Evolutionary conservation across 1,284 basidiomycete species (phyloP).

Genomic region (Volvariella volvacea): DNA sequence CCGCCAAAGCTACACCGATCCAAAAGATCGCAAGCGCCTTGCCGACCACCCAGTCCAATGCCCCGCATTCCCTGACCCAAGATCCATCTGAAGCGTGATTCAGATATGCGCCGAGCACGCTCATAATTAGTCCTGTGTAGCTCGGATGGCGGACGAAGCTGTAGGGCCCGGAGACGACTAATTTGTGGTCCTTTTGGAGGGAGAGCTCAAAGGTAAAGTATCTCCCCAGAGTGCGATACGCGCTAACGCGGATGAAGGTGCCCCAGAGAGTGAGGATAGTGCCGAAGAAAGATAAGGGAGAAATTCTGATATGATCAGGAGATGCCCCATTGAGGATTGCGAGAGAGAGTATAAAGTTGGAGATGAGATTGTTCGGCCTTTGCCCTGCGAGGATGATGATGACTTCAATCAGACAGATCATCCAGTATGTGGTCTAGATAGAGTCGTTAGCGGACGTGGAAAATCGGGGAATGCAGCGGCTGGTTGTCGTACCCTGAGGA

Average conservation of each 20-base stretch:
- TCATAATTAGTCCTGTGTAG: conserved; percentile 26
- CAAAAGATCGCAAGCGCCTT: conserved; percentile 17
- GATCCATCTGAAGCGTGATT: conserved; percentile 20
- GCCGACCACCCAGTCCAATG: conserved; percentile 17
- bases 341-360: conserved; percentile 11
- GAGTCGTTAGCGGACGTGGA: neutral
- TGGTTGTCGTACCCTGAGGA: conserved; percentile 17
- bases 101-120: conserved; percentile 19
- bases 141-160: conserved; percentile 30
- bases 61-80: conserved; percentile 28
- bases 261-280: conserved; percentile 4
- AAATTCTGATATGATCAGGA: conserved; percentile 4
- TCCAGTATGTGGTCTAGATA: conserved; percentile 20
- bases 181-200: conserved; percentile 18
- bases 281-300: neutral
- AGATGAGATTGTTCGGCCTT: conserved; percentile 11
- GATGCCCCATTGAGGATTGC: conserved; percentile 12
- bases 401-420: conserved; percentile 18
- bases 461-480: neutral
- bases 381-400: conserved; percentile 17
- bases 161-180: conserved; percentile 16
- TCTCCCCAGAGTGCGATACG: conserved; percentile 15
- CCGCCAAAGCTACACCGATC: conserved; percentile 17
- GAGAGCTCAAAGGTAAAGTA: conserved; percentile 21
- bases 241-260: conserved; percentile 8